Percentiles rank a stretch among this genome's conserved stretches.
Evolutionary conservation across 75 land plant genomes (phyloP).

Genomic region (Sequoiadendron giganteum): DNA sequence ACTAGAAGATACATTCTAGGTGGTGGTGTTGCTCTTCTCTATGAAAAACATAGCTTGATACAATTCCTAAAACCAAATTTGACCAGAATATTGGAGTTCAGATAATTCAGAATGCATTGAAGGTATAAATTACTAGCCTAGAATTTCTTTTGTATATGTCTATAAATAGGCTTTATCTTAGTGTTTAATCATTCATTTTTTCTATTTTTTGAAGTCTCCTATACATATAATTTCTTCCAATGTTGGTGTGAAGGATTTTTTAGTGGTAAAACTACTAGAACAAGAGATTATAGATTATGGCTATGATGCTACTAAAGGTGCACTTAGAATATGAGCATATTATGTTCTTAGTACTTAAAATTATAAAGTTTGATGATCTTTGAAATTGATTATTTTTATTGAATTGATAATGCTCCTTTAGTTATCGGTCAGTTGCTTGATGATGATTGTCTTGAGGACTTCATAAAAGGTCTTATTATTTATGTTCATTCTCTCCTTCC

Average conservation of each 20-base stretch:
- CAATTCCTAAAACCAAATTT: slow-evolving; percentile 61
- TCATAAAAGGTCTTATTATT: no score
- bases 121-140: no score
- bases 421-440: no score
- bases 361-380: no score
- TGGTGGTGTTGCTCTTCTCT: slow-evolving; percentile 90
- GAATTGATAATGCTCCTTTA: no score
- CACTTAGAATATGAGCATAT: neutral
- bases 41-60: slow-evolving; percentile 66
- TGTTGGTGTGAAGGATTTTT: slow-evolving; percentile 84
- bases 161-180: neutral
- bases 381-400: no score
- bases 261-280: slow-evolving; percentile 87
- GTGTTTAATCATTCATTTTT: neutral
- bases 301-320: slow-evolving; percentile 96
- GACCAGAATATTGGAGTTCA: slow-evolving; percentile 84
- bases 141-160: slow-evolving; percentile 59
- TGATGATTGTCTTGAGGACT: no score
- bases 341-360: no score
- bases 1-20: slow-evolving; percentile 28
- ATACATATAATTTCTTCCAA: slow-evolving; percentile 14
- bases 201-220: slow-evolving; percentile 62
- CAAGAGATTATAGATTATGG: slow-evolving; percentile 74
- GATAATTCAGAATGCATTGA: slow-evolving; percentile 56
- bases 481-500: no score